Base-by-base conservation (phyloP, 1,284 basidiomycete species). In the Leccinum angustisporum region DNA sequence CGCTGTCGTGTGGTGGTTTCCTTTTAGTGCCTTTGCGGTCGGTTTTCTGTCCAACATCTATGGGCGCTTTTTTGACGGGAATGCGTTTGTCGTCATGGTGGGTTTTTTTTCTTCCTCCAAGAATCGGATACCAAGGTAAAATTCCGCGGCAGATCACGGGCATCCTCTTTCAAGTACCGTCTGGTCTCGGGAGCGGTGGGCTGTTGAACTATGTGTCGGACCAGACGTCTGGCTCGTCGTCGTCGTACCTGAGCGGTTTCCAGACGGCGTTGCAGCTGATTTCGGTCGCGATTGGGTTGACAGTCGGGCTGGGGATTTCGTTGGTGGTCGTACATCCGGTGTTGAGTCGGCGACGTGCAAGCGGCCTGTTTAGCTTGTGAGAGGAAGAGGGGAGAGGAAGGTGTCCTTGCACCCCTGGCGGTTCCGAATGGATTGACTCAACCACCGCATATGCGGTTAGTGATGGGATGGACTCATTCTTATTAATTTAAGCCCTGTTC, bases 121-220 rank as follows among this genome's bases (percentile, higher is more conserved):
- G 43, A 7, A 16, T 51, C 25, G 10, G 51, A 31, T 31, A n/a
- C 25, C 16, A 51, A 25, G 21, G 25, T 5, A 16, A 25, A 7
- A 14, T 16, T 50, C 16, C n/a, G 48, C 18, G 1, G 25, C 18
- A 88, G 86, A 86, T 90, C 64, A 90, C 88, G 0, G 91, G 92
- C 54, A 92, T 95, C 60, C 79, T 95, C 16, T 92, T 95, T 77
- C 94, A 96, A 77, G 83, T 96, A 1, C 94, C 93, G 0, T 91
- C 90, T 11, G 94, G 93, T 59, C 81, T 95, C n/a, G 87, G 88
- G 6, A 91, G 87, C 61, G 90, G 91, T 30, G 92, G 94, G 40
- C 82, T 96, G n/a, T 81, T 95, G 66, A 86, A 85, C 65, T 93
- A 91, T 71, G 89, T 85, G 6, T 81, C 82, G 54, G 77, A 83